Percentiles rank a stretch among this genome's conserved stretches.
phyloP scores from a whole-genome alignment of 2,329 filamentous ascomycete species.

The Cladosporium colombiae region DNA sequence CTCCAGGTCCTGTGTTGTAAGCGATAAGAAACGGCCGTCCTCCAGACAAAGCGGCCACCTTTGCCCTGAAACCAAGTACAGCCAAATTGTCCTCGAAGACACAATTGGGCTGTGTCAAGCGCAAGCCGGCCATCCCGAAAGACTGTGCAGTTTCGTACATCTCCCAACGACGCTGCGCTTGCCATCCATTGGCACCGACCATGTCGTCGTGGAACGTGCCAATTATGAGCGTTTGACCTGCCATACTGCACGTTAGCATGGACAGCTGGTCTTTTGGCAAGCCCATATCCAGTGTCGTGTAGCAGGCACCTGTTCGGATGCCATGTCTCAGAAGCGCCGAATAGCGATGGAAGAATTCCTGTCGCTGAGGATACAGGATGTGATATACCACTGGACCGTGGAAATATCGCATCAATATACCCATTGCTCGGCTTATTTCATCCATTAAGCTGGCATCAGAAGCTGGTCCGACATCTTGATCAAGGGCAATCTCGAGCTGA shows the following conservation, averaged over 20 bases:
- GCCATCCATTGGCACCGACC: not conserved
- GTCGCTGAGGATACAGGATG: not conserved
- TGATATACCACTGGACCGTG: not conserved
- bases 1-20: not conserved
- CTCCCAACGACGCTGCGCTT: not conserved
- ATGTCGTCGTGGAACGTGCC: not conserved
- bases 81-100: not conserved
- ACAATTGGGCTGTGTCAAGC: not conserved
- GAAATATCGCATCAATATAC: not conserved
- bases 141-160: not conserved
- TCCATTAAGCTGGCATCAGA: not conserved
- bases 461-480: not conserved
- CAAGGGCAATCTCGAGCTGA: not conserved
- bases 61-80: not conserved
- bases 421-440: not conserved
- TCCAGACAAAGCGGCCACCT: not conserved
- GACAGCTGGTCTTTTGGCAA: not conserved
- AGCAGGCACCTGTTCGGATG: not conserved
- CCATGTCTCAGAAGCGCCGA: not conserved
- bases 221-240: not conserved
- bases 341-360: not conserved
- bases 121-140: not conserved
- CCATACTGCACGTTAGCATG: not conserved
- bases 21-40: not conserved
- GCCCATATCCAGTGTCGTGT: not conserved